Percentiles rank a stretch among this genome's conserved stretches.
These are phyloP conservation scores for Melampsora larici-populina DNA, from an alignment of 1,284 basidiomycete species.

Conservation along the genomic window DNA sequence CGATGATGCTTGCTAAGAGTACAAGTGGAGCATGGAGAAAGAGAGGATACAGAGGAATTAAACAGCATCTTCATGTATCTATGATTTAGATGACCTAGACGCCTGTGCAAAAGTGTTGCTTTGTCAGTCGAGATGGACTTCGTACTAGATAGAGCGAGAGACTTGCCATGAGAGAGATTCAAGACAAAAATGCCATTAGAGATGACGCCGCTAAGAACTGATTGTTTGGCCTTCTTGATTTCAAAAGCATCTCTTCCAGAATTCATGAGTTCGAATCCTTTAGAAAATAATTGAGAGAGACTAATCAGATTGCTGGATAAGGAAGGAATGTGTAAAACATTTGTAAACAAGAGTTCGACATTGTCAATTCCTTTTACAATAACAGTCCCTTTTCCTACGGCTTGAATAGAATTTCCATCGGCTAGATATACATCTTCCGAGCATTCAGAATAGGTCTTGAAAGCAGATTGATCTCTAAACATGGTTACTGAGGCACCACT, in stretches of 20 bases:
- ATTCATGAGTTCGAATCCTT: background rate
- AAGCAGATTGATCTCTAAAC: too few relatives aligned
- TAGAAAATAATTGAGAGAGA: background rate
- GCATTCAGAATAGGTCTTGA: too few relatives aligned
- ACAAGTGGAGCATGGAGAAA: background rate
- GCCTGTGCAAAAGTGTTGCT: background rate
- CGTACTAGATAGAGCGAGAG: background rate
- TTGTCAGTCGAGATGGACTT: background rate
- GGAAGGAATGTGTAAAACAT: background rate
- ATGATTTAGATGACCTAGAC: background rate
- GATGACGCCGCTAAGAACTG: background rate
- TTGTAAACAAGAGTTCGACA: background rate
- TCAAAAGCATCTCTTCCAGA: too few relatives aligned
- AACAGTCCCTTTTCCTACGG: background rate
- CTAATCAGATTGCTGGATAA: constrained; percentile 3
- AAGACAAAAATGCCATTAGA: background rate
- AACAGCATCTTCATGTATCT: background rate
- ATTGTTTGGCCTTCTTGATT: background rate
- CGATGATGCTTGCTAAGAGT: constrained; percentile 15
- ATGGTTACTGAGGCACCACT: too few relatives aligned
- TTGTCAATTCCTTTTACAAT: too few relatives aligned
- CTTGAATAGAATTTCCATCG: background rate
- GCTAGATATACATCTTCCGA: too few relatives aligned
- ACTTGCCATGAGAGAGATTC: background rate
- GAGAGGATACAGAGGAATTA: background rate